These are phyloP conservation scores for Samsoniella hepiali DNA, from an alignment of 2,329 filamentous ascomycete species.

Conservation along the genomic window DNA sequence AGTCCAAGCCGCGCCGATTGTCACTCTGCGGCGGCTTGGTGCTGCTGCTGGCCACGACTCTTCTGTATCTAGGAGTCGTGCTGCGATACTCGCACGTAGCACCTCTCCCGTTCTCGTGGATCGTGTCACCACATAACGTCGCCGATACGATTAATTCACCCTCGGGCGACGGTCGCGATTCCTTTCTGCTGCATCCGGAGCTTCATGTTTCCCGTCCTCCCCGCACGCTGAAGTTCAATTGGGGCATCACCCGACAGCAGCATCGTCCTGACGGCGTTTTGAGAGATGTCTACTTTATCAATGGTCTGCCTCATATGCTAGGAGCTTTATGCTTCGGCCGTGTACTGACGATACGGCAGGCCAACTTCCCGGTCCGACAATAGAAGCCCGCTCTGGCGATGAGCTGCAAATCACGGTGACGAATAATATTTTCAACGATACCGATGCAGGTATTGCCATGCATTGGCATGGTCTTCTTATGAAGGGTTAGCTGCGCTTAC, in stretches of 20 bases:
- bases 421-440: conserved; percentile 35
- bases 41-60: conserved; percentile 3
- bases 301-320: neutral
- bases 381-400: conserved; percentile 32
- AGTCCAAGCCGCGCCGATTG: neutral
- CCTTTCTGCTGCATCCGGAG: conserved; percentile 16
- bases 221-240: conserved; percentile 12
- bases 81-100: conserved; percentile 2
- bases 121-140: neutral
- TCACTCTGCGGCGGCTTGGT: conserved; percentile 9
- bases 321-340: neutral
- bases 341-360: conserved; percentile 1
- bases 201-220: conserved; percentile 15
- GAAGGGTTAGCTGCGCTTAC: conserved; percentile 53
- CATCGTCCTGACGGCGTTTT: conserved; percentile 17
- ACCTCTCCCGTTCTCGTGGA: neutral
- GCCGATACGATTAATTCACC: neutral
- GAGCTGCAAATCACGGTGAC: conserved; percentile 37
- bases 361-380: conserved; percentile 19
- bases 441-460: conserved; percentile 45
- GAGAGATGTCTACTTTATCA: conserved; percentile 20
- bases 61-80: neutral
- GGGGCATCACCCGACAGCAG: conserved; percentile 17
- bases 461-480: conserved; percentile 69
- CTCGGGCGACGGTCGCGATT: neutral